Conservation (phyloP, 352 stramenopile genomes). For the Pythium guiyangense region DNA sequence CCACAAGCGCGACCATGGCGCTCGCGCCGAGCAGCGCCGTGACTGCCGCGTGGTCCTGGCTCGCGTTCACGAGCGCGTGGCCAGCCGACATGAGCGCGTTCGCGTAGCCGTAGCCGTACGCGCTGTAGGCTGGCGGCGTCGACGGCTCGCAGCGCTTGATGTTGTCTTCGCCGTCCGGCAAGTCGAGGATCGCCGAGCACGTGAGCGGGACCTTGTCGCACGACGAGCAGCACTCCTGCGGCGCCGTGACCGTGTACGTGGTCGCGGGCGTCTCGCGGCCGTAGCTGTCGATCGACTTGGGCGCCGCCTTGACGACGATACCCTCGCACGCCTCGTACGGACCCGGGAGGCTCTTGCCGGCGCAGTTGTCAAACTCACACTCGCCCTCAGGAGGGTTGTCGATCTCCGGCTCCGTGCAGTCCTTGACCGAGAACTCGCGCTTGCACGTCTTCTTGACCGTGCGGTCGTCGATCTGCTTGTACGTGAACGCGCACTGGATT, state of each 20-base stretch:
- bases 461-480: slow-evolving; percentile 25
- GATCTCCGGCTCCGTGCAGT: slow-evolving; percentile 53
- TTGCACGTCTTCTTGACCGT: slow-evolving; percentile 27
- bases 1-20: slow-evolving; percentile 41
- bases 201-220: slow-evolving; percentile 22
- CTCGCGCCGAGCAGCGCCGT: slow-evolving; percentile 30
- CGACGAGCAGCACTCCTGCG: slow-evolving; percentile 40
- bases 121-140: neutral
- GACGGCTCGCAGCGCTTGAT: slow-evolving; percentile 50
- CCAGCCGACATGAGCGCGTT: slow-evolving; percentile 21
- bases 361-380: slow-evolving; percentile 37
- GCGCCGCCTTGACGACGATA: slow-evolving; percentile 22
- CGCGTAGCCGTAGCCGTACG: slow-evolving; percentile 14
- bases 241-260: slow-evolving; percentile 22
- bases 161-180: slow-evolving; percentile 32
- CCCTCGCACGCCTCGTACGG: slow-evolving; percentile 50
- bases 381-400: slow-evolving; percentile 30
- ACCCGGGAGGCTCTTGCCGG: slow-evolving; percentile 20
- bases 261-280: neutral
- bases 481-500: slow-evolving; percentile 51
- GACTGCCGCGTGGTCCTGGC: slow-evolving; percentile 23
- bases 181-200: slow-evolving; percentile 39
- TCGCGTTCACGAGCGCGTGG: slow-evolving; percentile 14
- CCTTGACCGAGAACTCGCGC: slow-evolving; percentile 42
- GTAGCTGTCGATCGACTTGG: neutral